Evolutionary conservation across 2,329 filamentous ascomycete genomes (phyloP).

Genomic region (Pseudogymnoascus sp.): DNA sequence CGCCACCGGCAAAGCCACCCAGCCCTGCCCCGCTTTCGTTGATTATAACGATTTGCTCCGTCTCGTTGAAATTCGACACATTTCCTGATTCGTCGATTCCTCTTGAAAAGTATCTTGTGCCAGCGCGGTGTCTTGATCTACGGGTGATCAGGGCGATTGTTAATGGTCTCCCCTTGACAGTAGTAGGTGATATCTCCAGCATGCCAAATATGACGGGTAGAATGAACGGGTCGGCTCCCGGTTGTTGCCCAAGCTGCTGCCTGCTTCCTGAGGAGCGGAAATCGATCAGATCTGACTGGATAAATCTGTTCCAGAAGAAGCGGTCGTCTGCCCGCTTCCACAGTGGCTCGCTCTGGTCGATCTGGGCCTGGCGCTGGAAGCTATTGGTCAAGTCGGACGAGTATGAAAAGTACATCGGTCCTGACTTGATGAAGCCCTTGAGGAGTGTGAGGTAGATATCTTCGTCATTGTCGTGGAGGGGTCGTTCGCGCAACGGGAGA

Average conservation of each 20-base stretch:
- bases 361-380: slow-evolving; percentile 85
- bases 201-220: slow-evolving; percentile 95
- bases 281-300: slow-evolving; percentile 85
- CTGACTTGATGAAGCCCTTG: slow-evolving; percentile 71
- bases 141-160: slow-evolving; percentile 85
- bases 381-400: slow-evolving; percentile 93
- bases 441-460: slow-evolving; percentile 82
- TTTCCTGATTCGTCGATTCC: slow-evolving; percentile 90
- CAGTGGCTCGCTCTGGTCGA: slow-evolving; percentile 63
- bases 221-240: slow-evolving; percentile 82
- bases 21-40: slow-evolving; percentile 73
- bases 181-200: slow-evolving; percentile 81
- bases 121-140: slow-evolving; percentile 78
- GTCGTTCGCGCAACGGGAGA: slow-evolving; percentile 84
- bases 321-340: slow-evolving; percentile 94
- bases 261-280: slow-evolving; percentile 63
- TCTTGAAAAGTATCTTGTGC: slow-evolving; percentile 90
- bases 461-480: slow-evolving; percentile 87
- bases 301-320: slow-evolving; percentile 97
- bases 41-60: slow-evolving; percentile 83
- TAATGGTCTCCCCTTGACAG: slow-evolving; percentile 74
- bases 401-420: slow-evolving; percentile 97
- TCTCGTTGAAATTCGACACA: slow-evolving; percentile 99
- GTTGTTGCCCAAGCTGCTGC: slow-evolving; percentile 61
- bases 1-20: slow-evolving; percentile 72